Evolutionary conservation across 495 filamentous ascomycete genomes (phyloP), one percentile per base, ranked within the genome.

Genomic region (Thermothielavioides terrestris): DNA sequence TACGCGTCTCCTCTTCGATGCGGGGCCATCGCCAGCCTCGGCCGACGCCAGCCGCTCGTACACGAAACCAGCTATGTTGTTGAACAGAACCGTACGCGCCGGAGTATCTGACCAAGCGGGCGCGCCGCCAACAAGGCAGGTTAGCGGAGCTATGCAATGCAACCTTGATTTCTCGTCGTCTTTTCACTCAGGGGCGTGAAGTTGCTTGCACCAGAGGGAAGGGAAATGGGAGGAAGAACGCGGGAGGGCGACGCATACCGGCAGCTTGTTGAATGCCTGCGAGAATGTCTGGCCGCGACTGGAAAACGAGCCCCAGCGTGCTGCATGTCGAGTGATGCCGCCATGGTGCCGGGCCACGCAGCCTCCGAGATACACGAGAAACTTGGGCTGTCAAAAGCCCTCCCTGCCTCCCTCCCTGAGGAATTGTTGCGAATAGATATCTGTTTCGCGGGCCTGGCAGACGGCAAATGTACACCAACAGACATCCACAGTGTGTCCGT

Each of bases 1-100:
- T 52, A 80, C 61, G 22, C 71, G 69, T 53, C 77, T 55, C 23
- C 73, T 67, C 57, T 80, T 80, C 21, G 66, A 49, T 10, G 74
- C 67, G 3, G 72, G 70, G 23, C 37, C 61, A 10, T 66, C 66
- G 5, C 57, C 56, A 11, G 46, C 12, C 15, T 45, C 46, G 43
- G 49, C 43, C 34, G 58, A 46, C n/a, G 62, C 51, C 6, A 70
- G 52, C 21, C 68, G 65, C 11, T 68, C 65, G 65, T 68, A 61
- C 20, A 78, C 64, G 49, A 71, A 73, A 44, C 53, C 59, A 25
- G 73, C 71, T 49, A 80, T 78, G 15, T 75, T 57, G 56, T 80
- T 80, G 61, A 80, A 80, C 2, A 80, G 63, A 31, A 62, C 57
- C 27, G 77, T 60, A 23, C 69, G 64, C 15, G 61, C 60, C 0